Base-by-base conservation (phyloP, 2,329 filamentous ascomycete genomes). In the Triangularia verruculosa region DNA sequence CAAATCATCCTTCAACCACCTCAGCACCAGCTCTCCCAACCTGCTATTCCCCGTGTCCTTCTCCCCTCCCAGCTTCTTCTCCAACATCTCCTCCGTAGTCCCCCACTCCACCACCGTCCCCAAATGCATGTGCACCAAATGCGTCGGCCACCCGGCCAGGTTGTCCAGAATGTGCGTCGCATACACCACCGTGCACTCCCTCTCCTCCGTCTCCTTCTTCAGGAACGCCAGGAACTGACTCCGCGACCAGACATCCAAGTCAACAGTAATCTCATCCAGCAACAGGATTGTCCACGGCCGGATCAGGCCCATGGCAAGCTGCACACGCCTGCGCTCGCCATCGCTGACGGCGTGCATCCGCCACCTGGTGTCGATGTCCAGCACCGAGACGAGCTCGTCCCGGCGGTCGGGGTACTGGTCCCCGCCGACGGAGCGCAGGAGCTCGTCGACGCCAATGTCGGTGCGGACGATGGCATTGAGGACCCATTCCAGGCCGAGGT, bases 101-200 rank as follows among this genome's bases (percentile, higher is more conserved):
- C 93, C 94, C 88, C 89, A 96, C 76, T 96, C 91, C 81, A 92
- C 93, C 67, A 97, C 89, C 66, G 83, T 86, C 27, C 95, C 95
- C 55, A 97, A 76, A 74, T 93, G 89, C 94, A 99, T 97, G 75
- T 98, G 94, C 57, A 96, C 93, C 39, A 99, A 82, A 78, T 99
- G 93, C 0, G 91, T 96, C 6, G 95, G 95, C 95, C 95, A 99
- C 20, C 89, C 88, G 0, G 93, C 93, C 58, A 99, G 80, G 75
- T 98, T 97, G 74, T 99, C 95, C 70, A 99, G 79, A 68, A 99
- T 97, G 77, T 99, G 95, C 13, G 95, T 99, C 7, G 95, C 95
- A 75, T 99, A 99, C 28, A 99, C 93, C 71, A 99, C 91, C 4
- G 95, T 97, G 74, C 93, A 97, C 43, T 87, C 83, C 60, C 94